Percentiles rank a stretch among this genome's conserved stretches.
Conservation (phyloP, 176 grass and related monocot genomes). For the Puccinellia tenuiflora region DNA sequence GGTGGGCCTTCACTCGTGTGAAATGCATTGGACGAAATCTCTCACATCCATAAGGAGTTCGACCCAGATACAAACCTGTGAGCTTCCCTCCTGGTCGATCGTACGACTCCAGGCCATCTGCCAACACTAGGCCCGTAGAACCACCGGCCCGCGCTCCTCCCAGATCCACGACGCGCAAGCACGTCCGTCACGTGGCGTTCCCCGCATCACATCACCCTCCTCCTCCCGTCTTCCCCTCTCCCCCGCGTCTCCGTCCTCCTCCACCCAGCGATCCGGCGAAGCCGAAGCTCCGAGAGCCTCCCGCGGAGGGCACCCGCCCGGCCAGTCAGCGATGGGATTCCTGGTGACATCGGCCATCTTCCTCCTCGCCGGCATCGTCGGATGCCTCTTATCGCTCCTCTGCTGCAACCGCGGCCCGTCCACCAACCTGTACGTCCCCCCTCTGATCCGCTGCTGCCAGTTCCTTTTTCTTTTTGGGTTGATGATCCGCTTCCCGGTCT, state of each 20-base stretch:
- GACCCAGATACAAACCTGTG: background rate
- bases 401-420: slow-evolving; percentile 65
- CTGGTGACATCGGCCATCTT: slow-evolving; percentile 56
- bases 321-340: slow-evolving; percentile 38
- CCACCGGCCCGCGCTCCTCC: background rate
- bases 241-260: background rate
- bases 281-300: background rate
- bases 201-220: background rate
- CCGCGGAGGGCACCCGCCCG: too few species aligned
- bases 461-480: too few species aligned
- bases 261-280: slow-evolving; percentile 7
- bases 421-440: slow-evolving; percentile 47
- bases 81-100: background rate
- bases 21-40: too few species aligned
- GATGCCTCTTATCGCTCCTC: slow-evolving; percentile 39
- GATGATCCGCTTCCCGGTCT: background rate
- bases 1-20: too few species aligned
- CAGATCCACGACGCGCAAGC: background rate
- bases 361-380: slow-evolving; percentile 43
- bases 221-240: background rate
- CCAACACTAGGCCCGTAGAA: background rate
- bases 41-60: too few species aligned
- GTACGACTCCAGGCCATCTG: too few species aligned
- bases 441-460: too few species aligned
- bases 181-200: slow-evolving; percentile 16